phyloP scores from a whole-genome alignment of 2,329 filamentous ascomycete genomes.

The Epichloe baconii region DNA sequence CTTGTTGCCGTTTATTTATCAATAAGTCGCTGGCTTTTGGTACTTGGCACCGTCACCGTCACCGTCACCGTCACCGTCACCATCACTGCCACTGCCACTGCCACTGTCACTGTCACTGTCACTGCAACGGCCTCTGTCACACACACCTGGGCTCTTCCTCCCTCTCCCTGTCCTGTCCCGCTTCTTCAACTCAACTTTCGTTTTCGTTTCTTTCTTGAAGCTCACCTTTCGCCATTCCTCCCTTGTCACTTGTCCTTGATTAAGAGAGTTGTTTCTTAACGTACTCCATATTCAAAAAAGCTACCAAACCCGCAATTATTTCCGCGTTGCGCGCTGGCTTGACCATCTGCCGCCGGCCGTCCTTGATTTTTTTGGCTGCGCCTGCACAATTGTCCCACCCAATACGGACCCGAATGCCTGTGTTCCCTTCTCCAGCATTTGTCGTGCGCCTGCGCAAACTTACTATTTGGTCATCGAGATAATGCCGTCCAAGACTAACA shows the following conservation, averaged over 20 bases:
- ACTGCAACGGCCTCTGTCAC: not conserved
- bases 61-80: not conserved
- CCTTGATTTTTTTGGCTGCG: not conserved
- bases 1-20: not conserved
- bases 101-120: not conserved
- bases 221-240: not conserved
- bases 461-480: constrained; percentile 8
- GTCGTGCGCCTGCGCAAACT: constrained; percentile 8
- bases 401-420: constrained; percentile 4
- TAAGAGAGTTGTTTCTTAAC: not conserved
- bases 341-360: not conserved
- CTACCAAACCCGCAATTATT: not conserved
- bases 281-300: not conserved
- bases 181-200: not conserved
- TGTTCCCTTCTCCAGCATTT: constrained; percentile 2
- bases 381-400: not conserved
- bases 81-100: no score
- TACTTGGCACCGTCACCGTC: not conserved
- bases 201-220: not conserved
- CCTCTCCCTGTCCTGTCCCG: not conserved
- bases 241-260: not conserved
- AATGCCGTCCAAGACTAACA: constrained; percentile 37
- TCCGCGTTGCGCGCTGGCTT: not conserved
- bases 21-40: not conserved
- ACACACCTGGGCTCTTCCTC: not conserved